Percentiles rank a stretch among this genome's conserved stretches.
Conservation (phyloP, 352 stramenopile species). For the Ochromonadaceae sp. region DNA sequence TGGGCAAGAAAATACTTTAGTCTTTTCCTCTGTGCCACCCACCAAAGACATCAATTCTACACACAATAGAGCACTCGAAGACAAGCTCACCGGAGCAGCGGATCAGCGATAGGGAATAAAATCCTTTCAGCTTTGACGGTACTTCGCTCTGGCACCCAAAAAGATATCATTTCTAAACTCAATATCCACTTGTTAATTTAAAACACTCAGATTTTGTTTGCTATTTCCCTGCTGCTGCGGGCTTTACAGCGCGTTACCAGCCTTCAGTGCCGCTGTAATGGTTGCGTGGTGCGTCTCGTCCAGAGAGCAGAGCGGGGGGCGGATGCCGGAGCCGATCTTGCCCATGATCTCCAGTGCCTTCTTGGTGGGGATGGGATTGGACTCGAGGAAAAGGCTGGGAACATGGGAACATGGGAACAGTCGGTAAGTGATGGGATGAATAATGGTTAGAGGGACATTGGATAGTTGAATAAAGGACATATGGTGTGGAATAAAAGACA, state of each 20-base stretch:
- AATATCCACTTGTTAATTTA: too few species aligned
- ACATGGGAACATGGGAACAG: not conserved
- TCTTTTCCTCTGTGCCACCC: too few species aligned
- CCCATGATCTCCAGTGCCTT: constrained; percentile 45
- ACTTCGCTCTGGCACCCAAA: too few species aligned
- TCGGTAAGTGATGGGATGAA: not conserved
- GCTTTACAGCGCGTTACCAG: too few species aligned
- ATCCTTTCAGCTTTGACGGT: too few species aligned
- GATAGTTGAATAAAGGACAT: not conserved
- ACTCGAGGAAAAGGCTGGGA: constrained; percentile 42
- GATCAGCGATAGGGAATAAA: too few species aligned
- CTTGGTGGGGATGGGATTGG: constrained; percentile 56
- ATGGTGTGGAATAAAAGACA: not conserved
- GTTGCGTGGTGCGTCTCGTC: constrained; percentile 34
- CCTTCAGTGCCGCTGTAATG: constrained; percentile 36
- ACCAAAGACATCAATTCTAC: too few species aligned
- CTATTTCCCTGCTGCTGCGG: too few species aligned
- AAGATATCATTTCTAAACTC: too few species aligned
- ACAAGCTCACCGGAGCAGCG: too few species aligned
- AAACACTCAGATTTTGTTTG: too few species aligned
- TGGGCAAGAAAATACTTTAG: constrained; percentile 71
- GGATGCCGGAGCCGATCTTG: constrained; percentile 35
- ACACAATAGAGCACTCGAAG: too few species aligned
- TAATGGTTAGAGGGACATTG: not conserved
- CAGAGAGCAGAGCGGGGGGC: constrained; percentile 44